A percentile compares a stretch with the other conserved stretches of the same genome.
Conservation (phyloP, 305 asterid species). For the Coffea humblotiana region DNA sequence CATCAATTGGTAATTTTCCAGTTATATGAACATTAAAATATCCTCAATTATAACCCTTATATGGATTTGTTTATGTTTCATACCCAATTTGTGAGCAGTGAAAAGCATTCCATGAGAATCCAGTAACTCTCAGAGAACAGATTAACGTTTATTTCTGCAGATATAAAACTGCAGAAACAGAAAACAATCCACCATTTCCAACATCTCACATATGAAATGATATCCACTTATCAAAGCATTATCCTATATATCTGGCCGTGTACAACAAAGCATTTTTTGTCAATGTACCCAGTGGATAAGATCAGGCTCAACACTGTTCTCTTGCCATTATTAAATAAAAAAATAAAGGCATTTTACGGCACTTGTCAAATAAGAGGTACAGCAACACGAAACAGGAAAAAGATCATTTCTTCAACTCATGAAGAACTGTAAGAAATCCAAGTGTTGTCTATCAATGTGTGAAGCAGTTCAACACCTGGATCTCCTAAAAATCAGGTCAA, state of each 20-base stretch:
- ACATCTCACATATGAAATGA: not conserved
- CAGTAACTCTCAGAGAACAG: not conserved
- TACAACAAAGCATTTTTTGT: not conserved
- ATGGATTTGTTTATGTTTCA: too few species aligned
- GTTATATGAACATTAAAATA: not conserved
- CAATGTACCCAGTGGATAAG: not conserved
- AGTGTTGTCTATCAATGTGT: not conserved
- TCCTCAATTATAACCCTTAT: not conserved
- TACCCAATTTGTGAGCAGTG: not conserved
- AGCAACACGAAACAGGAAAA: not conserved
- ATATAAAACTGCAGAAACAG: not conserved
- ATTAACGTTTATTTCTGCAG: not conserved
- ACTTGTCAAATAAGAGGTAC: not conserved
- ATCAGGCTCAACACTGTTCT: too few species aligned
- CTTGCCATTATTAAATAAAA: too few species aligned
- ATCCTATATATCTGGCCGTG: not conserved
- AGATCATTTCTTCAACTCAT: not conserved
- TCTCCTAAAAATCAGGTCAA: not conserved
- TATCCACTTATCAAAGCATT: not conserved
- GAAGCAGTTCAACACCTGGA: not conserved
- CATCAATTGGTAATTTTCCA: not conserved
- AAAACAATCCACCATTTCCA: not conserved
- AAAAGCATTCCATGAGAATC: not conserved
- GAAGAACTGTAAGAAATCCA: not conserved
- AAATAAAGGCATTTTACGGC: not conserved